Conservation (phyloP, 2,329 filamentous ascomycete genomes). For the Stagonosporopsis cucurbitacearum region DNA sequence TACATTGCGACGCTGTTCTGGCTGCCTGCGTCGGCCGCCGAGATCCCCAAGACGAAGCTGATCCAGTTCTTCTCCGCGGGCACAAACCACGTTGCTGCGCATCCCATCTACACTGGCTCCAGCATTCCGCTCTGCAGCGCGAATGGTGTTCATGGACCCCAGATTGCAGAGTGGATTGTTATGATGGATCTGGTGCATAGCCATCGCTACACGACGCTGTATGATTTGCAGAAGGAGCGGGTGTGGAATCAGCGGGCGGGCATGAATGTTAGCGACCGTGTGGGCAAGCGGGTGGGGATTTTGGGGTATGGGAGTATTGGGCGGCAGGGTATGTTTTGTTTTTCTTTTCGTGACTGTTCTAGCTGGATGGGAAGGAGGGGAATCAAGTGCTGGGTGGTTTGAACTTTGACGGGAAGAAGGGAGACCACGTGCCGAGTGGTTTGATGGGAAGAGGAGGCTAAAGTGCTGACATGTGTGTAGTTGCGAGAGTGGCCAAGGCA, state of each 20-base stretch:
- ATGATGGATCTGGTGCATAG: constrained; percentile 66
- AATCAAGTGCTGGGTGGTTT: no score
- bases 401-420: no score
- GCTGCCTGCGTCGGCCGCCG: constrained; percentile 50
- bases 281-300: constrained; percentile 65
- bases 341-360: no score
- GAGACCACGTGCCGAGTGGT: no score
- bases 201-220: constrained; percentile 61
- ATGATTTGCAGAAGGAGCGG: constrained; percentile 64
- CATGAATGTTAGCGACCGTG: constrained; percentile 58
- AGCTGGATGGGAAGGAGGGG: background rate
- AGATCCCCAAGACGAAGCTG: constrained; percentile 53
- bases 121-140: constrained; percentile 62
- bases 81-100: constrained; percentile 60
- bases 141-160: constrained; percentile 66
- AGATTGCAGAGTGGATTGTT: constrained; percentile 71
- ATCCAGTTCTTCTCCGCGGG: constrained; percentile 66
- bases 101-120: constrained; percentile 61
- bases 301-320: constrained; percentile 69
- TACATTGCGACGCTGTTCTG: constrained; percentile 58
- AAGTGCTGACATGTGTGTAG: constrained; percentile 35
- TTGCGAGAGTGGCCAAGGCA: constrained; percentile 64
- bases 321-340: constrained; percentile 57
- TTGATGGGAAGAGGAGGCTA: no score
- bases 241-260: constrained; percentile 56